Evolutionary conservation across 495 filamentous ascomycete genomes (phyloP), one percentile per base, ranked within the genome.

Genomic region (Margaritispora aquatica): DNA sequence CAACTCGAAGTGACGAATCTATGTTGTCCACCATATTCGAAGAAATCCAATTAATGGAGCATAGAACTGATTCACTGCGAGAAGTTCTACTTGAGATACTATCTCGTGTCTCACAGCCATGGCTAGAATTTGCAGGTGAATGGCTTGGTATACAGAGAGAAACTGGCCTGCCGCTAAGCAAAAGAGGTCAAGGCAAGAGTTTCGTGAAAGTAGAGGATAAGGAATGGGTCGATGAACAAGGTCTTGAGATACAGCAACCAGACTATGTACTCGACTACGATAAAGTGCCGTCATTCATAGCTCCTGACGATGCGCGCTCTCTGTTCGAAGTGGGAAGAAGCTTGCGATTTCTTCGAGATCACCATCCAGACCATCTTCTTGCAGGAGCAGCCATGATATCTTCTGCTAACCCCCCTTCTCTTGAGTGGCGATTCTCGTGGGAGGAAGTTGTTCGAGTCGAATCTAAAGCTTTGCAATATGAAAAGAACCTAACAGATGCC

Each of bases 401-500:
- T 19, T 66, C 67, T n/a, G 68, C 74, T 20, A 70, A 75, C 22
- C 76, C 81, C 34, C 85, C 88, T 1, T 70, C 64, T 20, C 71
- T 96, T 13, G 74, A 85, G 26, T 94, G 87, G 87, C 80, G 82
- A 31, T 92, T 88, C 55, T 81, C 83, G 1, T 96, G 92, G 91
- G 70, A 79, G 49, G 82, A 87, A 55, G 84, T 96, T 19, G 82
- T 87, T 53, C 61, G 68, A 44, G 74, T 89, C 36, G 82, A 87
- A 57, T 67, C 63, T 9, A 84, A 81, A 54, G 87, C 86, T 1
- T 72, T 79, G 44, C 68, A 77, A 23, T 92, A 92, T 65, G 86
- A 89, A 68, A 63, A 66, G 7, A 72, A 74, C n/a, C 59, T 87
- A 17, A 68, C 67, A 7, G 64, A 65, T 36, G 77, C 74, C 11